Base-by-base conservation (phyloP, 805 yeast species). In the Jamesozyma jinghongensis region DNA sequence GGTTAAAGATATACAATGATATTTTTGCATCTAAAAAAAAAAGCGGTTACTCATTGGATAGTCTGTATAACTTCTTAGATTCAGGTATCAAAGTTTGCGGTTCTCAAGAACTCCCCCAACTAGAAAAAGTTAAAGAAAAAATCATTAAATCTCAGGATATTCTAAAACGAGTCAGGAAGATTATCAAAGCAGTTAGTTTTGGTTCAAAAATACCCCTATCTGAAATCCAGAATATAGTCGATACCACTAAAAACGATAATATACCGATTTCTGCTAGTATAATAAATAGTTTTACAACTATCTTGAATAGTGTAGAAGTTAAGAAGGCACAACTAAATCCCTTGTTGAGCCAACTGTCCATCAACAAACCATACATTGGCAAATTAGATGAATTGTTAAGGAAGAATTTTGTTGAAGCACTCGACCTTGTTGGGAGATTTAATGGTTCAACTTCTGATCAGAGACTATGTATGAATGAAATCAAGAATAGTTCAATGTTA, bases 391-490 rank as follows among this genome's bases (percentile, higher is more conserved):
- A 40, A 2, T 35, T 36, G 3, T 35, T 40, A 13, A 40, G 43
- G 5, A 29, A 37, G 14, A 39, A 42, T 31, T 38, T 40, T 2
- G 17, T 37, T 2, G 43, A 45, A 10, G 36, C 38, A 1, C 27
- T 44, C 11, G 32, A 41, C 7, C 22, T 54, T 4, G 35, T 54
- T 1, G 30, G 27, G 3, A 49, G 43, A 17, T 56, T 61, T 38
- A 43, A 51, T 33, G 68, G 67, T n/a, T 59, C 56, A 3, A 37
- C 38, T 0, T 25, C 41, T 5, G 68, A 64, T 43, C 44, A 47
- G 3, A 55, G 75, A 37, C 59, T 68, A 4, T 34, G 31, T 7
- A 53, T 57, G 32, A 40, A 46, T 3, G 63, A 59, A 7, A 65
- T 56, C 5, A 51, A 50, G 25, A 52, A 50, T 45, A 25, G 52